Conservation (phyloP, 495 filamentous ascomycete species). For the Geoglossum glabrum region DNA sequence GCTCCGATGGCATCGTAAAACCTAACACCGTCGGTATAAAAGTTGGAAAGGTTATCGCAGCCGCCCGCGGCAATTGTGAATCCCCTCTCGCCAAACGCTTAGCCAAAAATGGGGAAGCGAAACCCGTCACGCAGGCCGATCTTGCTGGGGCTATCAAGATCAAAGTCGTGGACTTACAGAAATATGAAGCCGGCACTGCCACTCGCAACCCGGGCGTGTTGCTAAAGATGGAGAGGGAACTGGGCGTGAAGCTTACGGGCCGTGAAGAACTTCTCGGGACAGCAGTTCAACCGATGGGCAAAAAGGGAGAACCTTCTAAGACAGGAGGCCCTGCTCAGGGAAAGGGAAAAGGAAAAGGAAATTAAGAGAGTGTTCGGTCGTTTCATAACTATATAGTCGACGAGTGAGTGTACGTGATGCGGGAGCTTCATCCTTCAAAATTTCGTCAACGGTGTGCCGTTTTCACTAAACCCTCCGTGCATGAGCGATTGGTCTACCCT, state of each 20-base stretch:
- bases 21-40: constrained; percentile 67
- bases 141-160: constrained; percentile 88
- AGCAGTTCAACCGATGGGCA: constrained; percentile 53
- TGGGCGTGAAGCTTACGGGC: constrained; percentile 72
- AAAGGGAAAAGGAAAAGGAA: not conserved
- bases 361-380: not conserved
- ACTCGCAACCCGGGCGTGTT: constrained; percentile 73
- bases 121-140: constrained; percentile 91
- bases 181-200: constrained; percentile 69
- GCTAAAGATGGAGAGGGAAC: constrained; percentile 55
- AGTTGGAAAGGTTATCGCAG: constrained; percentile 67
- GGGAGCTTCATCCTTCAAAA: not conserved
- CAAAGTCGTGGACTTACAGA: constrained; percentile 54
- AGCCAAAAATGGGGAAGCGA: constrained; percentile 15
- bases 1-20: constrained; percentile 91
- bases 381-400: too few relatives aligned
- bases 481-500: too few relatives aligned
- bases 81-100: constrained; percentile 31
- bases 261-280: constrained; percentile 40
- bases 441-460: not conserved
- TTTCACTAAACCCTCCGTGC: not conserved
- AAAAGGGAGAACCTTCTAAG: constrained; percentile 10
- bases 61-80: constrained; percentile 31
- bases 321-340: not conserved
- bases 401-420: too few relatives aligned